phyloP scores from a whole-genome alignment of 1,139 yeast genomes.

The Saccharomyces hybrid region DNA sequence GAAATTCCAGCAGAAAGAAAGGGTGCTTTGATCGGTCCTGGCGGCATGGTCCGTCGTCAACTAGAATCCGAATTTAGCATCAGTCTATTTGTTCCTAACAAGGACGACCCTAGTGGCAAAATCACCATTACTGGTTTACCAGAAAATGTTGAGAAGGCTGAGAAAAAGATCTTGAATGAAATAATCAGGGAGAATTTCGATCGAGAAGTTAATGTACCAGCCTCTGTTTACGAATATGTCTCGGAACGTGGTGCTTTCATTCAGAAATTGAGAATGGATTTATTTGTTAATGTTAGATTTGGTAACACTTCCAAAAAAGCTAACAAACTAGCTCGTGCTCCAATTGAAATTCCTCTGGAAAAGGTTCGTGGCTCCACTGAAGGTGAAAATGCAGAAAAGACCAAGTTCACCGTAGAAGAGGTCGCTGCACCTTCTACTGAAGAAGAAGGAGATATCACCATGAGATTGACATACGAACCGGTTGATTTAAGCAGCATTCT shows the following conservation, averaged over 20 bases:
- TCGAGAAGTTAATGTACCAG: constrained; percentile 49
- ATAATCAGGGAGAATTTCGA: constrained; percentile 42
- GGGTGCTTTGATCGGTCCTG: constrained; percentile 72
- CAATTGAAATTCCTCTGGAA: constrained; percentile 41
- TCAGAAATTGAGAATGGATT: constrained; percentile 48
- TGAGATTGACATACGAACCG: constrained; percentile 48
- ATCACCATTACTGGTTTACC: constrained; percentile 51
- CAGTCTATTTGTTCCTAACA: constrained; percentile 60
- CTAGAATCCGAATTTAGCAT: constrained; percentile 68
- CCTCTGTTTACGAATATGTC: constrained; percentile 49
- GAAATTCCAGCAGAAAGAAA: constrained; percentile 71
- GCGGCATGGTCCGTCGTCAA: constrained; percentile 67
- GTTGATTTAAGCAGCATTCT: constrained; percentile 27
- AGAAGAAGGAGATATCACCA: constrained; percentile 46
- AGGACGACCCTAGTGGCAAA: constrained; percentile 40
- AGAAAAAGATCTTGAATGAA: constrained; percentile 43
- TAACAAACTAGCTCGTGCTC: constrained; percentile 40
- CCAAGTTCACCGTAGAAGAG: constrained; percentile 43
- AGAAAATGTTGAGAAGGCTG: constrained; percentile 52
- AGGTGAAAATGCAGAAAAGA: constrained; percentile 38
- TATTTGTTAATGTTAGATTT: constrained; percentile 56
- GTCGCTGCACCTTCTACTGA: constrained; percentile 29
- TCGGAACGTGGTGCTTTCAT: constrained; percentile 63
- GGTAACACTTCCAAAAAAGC: constrained; percentile 48
- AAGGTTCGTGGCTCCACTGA: constrained; percentile 33